Evolutionary conservation across 768 basidiomycete genomes (phyloP), one percentile per base, ranked within the genome.

Genomic region (Pleurotus djamor): DNA sequence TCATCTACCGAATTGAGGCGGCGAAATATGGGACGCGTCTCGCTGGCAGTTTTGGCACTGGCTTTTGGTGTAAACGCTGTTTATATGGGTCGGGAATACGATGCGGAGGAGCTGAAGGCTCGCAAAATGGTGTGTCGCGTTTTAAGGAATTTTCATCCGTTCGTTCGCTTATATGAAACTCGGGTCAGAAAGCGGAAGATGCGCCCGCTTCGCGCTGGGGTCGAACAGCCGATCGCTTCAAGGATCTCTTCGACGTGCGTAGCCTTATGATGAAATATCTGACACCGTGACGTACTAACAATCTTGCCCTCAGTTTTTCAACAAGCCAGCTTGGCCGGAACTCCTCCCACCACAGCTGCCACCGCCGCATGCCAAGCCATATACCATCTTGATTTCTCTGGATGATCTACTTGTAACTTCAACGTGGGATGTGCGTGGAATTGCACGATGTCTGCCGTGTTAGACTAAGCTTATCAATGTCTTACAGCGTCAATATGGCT

Each of bases 351-450:
- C 92, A 45, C 89, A 91, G 9, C 79, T 90, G 45, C 92, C 94
- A 3, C 76, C 87, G 32, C 89, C 90, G 2, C 87, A 93, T 60
- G 87, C 90, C 71, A 89, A 95, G 59, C 94, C 94, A 0, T 97
- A 94, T 75, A 98, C 96, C 1, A 83, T 98, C 16, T 78, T 98
- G 7, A 73, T 99, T 52, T 94, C 94, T 35, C 75, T 99, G 28
- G 96, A 99, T 61, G 96, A 96, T 67, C 82, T 99, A 28, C 81
- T 98, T 37, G 83, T 98, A 16, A 89, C 90, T 9, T 95, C 93
- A 9, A 89, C 88, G 4, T 99, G 97, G 97, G 94, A 97, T 81
- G 96, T 97, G 68, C 71, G 95, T 87, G 17, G 4, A 57, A 28
- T 28, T 28, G n/a, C 37, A 35, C 50, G n/a, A 16, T 13, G 21